Percentiles rank a stretch among this genome's conserved stretches.
Evolutionary conservation across 345 rosid species (phyloP).

Genomic region (Sonneratia caseolaris): DNA sequence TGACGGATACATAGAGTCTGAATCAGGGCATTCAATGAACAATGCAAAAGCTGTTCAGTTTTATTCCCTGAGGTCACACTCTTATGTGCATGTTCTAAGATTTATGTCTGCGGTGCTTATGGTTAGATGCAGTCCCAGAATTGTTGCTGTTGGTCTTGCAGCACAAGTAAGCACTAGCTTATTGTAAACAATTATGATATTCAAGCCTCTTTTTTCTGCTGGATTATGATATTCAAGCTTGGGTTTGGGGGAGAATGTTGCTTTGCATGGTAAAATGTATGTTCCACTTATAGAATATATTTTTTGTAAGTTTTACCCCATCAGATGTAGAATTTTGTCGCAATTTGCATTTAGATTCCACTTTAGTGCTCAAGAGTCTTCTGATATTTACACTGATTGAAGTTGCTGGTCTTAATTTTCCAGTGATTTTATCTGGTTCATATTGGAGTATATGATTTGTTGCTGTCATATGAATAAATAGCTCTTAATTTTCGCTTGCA

Average conservation of each 20-base stretch:
- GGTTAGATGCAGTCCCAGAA: constrained; percentile 85
- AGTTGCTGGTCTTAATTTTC: neutral
- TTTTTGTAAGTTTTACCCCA: no score
- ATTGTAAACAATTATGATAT: neutral
- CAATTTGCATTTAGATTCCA: neutral
- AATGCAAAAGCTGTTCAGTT: constrained; percentile 72
- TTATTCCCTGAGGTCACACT: constrained; percentile 75
- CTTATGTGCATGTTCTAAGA: constrained; percentile 77
- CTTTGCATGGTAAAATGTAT: neutral
- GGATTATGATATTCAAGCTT: no score
- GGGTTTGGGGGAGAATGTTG: no score
- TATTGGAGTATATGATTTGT: neutral
- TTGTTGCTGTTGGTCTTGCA: constrained; percentile 84
- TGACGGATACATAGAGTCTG: constrained; percentile 44
- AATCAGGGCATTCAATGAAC: constrained; percentile 34
- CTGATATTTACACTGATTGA: neutral
- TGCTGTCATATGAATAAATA: neutral
- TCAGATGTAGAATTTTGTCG: neutral
- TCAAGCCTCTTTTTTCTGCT: neutral
- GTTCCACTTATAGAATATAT: neutral
- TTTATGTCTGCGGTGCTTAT: constrained; percentile 81
- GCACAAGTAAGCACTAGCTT: constrained; percentile 53
- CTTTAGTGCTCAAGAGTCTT: neutral
- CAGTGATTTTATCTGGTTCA: neutral
- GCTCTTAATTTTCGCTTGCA: neutral